Evolutionary conservation across 257 asterid genomes (phyloP).

Genomic region (Asclepias syriaca): DNA sequence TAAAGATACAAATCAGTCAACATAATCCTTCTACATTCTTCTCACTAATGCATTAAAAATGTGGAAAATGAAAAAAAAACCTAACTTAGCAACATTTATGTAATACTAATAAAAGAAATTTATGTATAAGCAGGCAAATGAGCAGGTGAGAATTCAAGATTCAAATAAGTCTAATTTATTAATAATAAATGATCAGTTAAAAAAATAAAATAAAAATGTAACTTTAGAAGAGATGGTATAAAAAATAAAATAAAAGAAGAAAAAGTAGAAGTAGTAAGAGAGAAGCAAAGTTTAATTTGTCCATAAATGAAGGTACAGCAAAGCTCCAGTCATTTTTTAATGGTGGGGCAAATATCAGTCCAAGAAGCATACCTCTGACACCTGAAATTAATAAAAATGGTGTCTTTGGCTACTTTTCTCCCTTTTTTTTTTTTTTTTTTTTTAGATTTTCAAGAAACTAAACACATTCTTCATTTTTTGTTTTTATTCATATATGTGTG

Average conservation of each 20-base stretch:
- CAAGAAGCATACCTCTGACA: slow-evolving; percentile 2
- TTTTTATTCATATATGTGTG: background rate
- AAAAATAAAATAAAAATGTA: background rate
- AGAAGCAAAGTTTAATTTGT: background rate
- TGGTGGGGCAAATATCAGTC: slow-evolving; percentile 3
- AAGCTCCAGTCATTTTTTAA: slow-evolving; percentile 4
- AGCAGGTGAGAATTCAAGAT: background rate
- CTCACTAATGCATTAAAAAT: too few relatives aligned
- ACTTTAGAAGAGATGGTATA: background rate
- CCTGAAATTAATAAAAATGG: slow-evolving; percentile 1
- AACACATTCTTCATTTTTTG: background rate
- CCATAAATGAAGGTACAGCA: slow-evolving; percentile 3
- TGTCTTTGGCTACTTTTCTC: background rate
- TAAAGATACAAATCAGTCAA: too few relatives aligned
- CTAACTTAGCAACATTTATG: background rate
- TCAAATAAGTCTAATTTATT: background rate
- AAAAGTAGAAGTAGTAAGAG: background rate
- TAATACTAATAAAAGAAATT: background rate
- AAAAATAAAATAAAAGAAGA: too few relatives aligned
- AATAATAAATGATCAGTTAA: slow-evolving; percentile 7
- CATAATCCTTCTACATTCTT: too few relatives aligned
- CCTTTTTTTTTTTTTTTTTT: too few relatives aligned
- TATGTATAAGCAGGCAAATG: background rate
- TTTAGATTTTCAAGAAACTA: too few relatives aligned
- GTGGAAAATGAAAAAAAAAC: too few relatives aligned